Base-by-base conservation (phyloP, 1,284 basidiomycete genomes). In the Moesziomyces sp. region DNA sequence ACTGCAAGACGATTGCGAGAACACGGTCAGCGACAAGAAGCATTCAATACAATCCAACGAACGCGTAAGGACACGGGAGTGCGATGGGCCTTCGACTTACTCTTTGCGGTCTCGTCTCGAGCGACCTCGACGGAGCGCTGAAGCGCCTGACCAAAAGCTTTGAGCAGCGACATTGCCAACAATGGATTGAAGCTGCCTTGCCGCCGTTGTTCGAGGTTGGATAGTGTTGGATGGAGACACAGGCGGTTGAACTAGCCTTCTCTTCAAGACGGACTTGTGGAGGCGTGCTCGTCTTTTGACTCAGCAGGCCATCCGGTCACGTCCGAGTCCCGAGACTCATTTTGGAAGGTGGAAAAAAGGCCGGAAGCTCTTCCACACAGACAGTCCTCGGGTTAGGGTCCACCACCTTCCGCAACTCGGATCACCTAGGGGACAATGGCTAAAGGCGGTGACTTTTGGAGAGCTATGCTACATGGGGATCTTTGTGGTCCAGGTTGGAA, bases 61-160 rank as follows among this genome's bases (percentile, higher is more conserved):
- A 3, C 38, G 6, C 16, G 38, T 18, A 4, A 18, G 1, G 38
- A 4, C 18, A 7, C 38, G 6, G 35, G 5, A 38, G 35, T 3
- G 18, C 18, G 38, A 16, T 5, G 38, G 18, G 38, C 38, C 18
- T 40, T 18, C 0, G 1, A 69, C 68, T 47, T 57, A 75, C 72
- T 77, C 50, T 77, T 78, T 24, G 67, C 67, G 33, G 80, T 69
- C 52, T 81, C 79, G 33, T 76, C 65, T 46, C 67, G 67, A 43
- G 76, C 66, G 1, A 76, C 73, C 35, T 78, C 74, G 38, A 83
- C 50, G 5, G 77, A 78, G 61, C 81, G 76, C 53, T 60, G 58
- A 8, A 82, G 61, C 60, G 82, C 82, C 42, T 75, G 62, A 5
- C 70, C 62, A 24, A 81, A 72, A 0, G 75, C 62, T 30, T 49